Evolutionary conservation across 306 rosid species (phyloP), one percentile per base, ranked within the genome.

Genomic region (Vigna radiata): DNA sequence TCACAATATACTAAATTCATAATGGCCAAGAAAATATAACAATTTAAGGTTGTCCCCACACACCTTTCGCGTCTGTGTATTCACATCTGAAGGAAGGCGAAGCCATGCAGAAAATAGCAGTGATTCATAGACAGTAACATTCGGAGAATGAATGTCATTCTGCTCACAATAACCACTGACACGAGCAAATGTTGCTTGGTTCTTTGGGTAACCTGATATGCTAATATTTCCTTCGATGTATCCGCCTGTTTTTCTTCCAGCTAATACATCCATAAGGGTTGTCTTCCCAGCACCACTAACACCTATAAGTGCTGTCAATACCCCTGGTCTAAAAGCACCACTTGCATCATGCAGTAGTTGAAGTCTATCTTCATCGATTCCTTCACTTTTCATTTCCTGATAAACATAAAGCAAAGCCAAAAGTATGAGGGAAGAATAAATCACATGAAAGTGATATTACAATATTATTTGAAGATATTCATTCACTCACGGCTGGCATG

Each of bases 331-430:
- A 29, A 89, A 89, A 37, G 88, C 87, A 29, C 91, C 94, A 48
- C 93, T 85, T 2, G 87, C 86, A 79, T 90, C 87, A 67, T 78
- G 82, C 62, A 92, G 75, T 19, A 92, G 84, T 84, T 92, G 90
- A 77, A 92, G 91, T 53, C 88, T 86, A 62, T 85, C 86, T 43
- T 82, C 77, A 11, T 76, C 83, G 23, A 87, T 27, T 69, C 92
- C 94, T n/a, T 80, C 85, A 71, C n/a, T 82, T 86, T 82, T 89
- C 97, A 92, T 90, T 90, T 90, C 91, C 96, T 92, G 52, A 68
- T 68, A 31, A 36, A 6, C 17, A 67, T 50, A 59, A 52, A 39
- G 59, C 52, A 65, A 65, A 68, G 29, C 60, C 41, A 58, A 19
- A 27, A 65, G 41, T 37, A 41, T 43, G 36, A 43, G 17, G 43